Evolutionary conservation across 176 grass and related monocot genomes (phyloP).

Genomic region (Puya raimondii): DNA sequence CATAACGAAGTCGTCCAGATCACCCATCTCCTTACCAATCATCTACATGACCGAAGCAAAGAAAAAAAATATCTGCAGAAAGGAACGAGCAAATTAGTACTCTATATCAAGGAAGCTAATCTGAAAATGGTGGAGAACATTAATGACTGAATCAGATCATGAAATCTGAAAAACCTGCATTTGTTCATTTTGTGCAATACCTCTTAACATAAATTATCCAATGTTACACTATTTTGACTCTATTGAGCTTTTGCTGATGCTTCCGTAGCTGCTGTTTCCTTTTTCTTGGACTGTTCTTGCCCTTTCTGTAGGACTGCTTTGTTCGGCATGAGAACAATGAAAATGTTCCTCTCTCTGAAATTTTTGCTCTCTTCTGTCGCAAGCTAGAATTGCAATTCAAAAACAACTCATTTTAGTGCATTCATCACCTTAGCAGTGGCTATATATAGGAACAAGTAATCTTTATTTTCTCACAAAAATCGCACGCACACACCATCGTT

Average conservation of each 20-base stretch:
- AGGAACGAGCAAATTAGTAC: too few relatives aligned
- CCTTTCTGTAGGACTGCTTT: conserved; percentile 84
- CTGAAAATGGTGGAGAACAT: too few relatives aligned
- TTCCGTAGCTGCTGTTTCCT: conserved; percentile 11
- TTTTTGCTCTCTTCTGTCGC: conserved; percentile 71
- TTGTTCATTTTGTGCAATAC: too few relatives aligned
- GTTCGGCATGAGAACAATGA: conserved; percentile 74
- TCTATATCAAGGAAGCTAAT: too few relatives aligned
- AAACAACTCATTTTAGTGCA: conserved; percentile 7
- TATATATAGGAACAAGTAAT: background rate
- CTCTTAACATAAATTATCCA: background rate
- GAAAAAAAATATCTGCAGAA: too few relatives aligned
- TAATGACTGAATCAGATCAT: too few relatives aligned
- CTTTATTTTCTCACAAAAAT: conserved; percentile 1
- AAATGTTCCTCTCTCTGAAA: conserved; percentile 72
- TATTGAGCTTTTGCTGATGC: background rate
- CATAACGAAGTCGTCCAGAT: too few relatives aligned
- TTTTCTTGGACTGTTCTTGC: conserved; percentile 54
- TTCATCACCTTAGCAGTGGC: conserved; percentile 4
- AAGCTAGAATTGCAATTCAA: conserved; percentile 45
- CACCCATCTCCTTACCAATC: too few relatives aligned
- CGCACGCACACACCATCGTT: conserved; percentile 5
- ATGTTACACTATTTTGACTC: background rate
- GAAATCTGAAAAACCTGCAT: too few relatives aligned
- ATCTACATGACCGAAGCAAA: too few relatives aligned